These are phyloP conservation scores for Nigrospora oryzae DNA, from an alignment of 2,329 filamentous ascomycete genomes.

Conservation along the genomic window DNA sequence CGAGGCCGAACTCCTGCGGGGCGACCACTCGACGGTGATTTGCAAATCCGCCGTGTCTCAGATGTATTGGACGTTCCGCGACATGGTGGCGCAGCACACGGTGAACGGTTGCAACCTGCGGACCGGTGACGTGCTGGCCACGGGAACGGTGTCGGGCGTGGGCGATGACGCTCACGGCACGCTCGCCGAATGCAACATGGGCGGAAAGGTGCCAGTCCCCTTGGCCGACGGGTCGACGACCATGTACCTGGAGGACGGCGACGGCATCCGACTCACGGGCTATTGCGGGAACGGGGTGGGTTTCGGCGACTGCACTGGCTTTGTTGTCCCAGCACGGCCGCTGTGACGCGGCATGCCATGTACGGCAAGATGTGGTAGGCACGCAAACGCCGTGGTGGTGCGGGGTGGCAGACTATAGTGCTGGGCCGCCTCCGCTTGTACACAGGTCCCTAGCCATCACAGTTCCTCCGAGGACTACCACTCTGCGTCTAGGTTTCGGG, in stretches of 20 bases:
- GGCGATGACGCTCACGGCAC: slow-evolving; percentile 26
- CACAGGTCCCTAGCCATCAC: too few species aligned
- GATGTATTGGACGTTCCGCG: slow-evolving; percentile 29
- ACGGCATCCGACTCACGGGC: slow-evolving; percentile 26
- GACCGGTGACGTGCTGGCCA: slow-evolving; percentile 31
- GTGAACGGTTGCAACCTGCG: slow-evolving; percentile 25
- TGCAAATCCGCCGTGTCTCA: slow-evolving; percentile 19
- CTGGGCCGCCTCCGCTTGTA: too few species aligned
- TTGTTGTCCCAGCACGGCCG: slow-evolving; percentile 10
- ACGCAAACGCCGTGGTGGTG: too few species aligned
- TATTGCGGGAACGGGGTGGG: slow-evolving; percentile 32
- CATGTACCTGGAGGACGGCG: slow-evolving; percentile 29
- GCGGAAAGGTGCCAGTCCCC: slow-evolving; percentile 20
- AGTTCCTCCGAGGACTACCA: too few species aligned
- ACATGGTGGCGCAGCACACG: slow-evolving; percentile 27
- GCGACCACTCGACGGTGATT: slow-evolving; percentile 12
- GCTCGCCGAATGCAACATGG: slow-evolving; percentile 28
- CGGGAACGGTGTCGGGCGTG: slow-evolving; percentile 29
- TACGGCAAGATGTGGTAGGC: too few species aligned
- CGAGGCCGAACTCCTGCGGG: slow-evolving; percentile 7
- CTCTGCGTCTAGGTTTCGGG: too few species aligned
- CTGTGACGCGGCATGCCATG: neutral
- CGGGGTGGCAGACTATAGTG: too few species aligned
- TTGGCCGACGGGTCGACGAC: slow-evolving; percentile 21
- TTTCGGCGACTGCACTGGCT: slow-evolving; percentile 24